These are phyloP conservation scores for Metarhizium sp. DNA, from an alignment of 2,329 filamentous ascomycete genomes.

Conservation along the genomic window DNA sequence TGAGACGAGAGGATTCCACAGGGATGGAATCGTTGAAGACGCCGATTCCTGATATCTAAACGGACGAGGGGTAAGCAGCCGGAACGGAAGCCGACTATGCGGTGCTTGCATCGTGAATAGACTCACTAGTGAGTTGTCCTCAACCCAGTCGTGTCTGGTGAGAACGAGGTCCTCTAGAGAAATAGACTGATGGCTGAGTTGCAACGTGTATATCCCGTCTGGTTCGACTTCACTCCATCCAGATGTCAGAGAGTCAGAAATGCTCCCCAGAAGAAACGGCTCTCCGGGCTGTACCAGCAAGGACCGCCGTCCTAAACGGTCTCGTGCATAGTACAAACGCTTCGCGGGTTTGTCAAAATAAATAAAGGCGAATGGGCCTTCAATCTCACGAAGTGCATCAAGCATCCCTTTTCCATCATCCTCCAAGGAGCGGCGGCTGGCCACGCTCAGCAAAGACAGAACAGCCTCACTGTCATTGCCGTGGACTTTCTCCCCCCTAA, in stretches of 20 bases:
- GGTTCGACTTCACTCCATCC: slow-evolving; percentile 76
- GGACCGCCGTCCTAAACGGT: slow-evolving; percentile 80
- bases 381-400: slow-evolving; percentile 48
- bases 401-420: slow-evolving; percentile 27
- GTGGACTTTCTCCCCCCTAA: slow-evolving; percentile 45
- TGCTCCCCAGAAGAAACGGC: slow-evolving; percentile 58
- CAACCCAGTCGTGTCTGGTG: slow-evolving; percentile 20
- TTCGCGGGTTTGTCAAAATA: slow-evolving; percentile 59
- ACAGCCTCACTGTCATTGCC: slow-evolving; percentile 74
- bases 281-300: slow-evolving; percentile 50
- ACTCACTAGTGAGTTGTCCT: slow-evolving; percentile 37
- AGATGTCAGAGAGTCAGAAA: slow-evolving; percentile 43
- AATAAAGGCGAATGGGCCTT: slow-evolving; percentile 84
- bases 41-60: slow-evolving; percentile 44
- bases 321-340: slow-evolving; percentile 72
- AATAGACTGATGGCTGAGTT: slow-evolving; percentile 29
- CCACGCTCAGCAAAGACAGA: slow-evolving; percentile 47
- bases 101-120: not conserved
- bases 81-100: not conserved
- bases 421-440: slow-evolving; percentile 17
- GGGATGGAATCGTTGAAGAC: slow-evolving; percentile 40
- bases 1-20: slow-evolving; percentile 15
- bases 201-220: slow-evolving; percentile 66
- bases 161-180: slow-evolving; percentile 7
- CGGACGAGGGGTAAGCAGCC: slow-evolving; percentile 29